phyloP scores from a whole-genome alignment of 192 early-diverging fungal species.

The Coemansia sp. region DNA sequence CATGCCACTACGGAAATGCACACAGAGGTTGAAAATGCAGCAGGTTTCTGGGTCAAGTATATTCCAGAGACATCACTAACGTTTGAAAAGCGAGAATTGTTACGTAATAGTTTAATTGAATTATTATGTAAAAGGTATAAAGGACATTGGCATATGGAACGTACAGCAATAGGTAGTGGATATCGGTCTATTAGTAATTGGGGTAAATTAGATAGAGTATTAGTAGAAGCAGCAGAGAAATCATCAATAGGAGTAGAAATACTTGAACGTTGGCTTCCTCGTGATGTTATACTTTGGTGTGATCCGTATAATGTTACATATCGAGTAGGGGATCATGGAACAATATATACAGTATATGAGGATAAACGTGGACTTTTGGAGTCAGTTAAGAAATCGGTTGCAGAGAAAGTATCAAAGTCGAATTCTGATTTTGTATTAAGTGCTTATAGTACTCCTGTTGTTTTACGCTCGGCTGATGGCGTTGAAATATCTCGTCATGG shows the following conservation, averaged over 20 bases:
- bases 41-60: constrained; percentile 50
- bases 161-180: constrained; percentile 67
- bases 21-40: constrained; percentile 49
- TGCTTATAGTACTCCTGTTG: constrained; percentile 51
- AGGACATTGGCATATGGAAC: constrained; percentile 71
- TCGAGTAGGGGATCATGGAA: constrained; percentile 70
- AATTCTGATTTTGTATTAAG: constrained; percentile 53
- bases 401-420: constrained; percentile 39
- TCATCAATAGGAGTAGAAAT: constrained; percentile 49
- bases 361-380: constrained; percentile 54
- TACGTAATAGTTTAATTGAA: constrained; percentile 43
- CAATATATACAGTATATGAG: constrained; percentile 65
- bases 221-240: constrained; percentile 59
- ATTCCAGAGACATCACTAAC: constrained; percentile 30
- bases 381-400: constrained; percentile 44
- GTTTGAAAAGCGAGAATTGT: constrained; percentile 29
- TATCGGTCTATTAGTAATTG: constrained; percentile 77
- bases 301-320: constrained; percentile 72
- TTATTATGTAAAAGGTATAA: constrained; percentile 60
- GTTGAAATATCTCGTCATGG: constrained; percentile 48
- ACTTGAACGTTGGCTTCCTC: constrained; percentile 60
- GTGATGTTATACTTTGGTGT: constrained; percentile 71
- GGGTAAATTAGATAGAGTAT: constrained; percentile 61
- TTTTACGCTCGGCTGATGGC: constrained; percentile 51
- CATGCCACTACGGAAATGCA: constrained; percentile 43